Base-by-base conservation (phyloP, 1,284 basidiomycete species). In the Sanghuangporus baumii region DNA sequence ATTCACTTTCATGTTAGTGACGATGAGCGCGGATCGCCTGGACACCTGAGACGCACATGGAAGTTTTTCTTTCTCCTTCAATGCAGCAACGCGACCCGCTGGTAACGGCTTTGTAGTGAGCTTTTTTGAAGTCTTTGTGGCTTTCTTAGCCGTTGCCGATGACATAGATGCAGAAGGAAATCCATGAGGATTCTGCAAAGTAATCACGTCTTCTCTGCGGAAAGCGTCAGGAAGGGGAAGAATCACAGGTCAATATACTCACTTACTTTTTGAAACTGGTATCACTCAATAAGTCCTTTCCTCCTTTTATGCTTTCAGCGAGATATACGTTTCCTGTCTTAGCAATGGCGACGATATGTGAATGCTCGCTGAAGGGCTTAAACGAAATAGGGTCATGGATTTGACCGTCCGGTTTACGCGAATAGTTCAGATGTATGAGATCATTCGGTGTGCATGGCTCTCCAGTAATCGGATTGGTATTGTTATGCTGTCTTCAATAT, bases 301-400 rank as follows among this genome's bases (percentile, higher is more conserved):
- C 90, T 37, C 87, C 88, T 74, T 93, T 97, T 69, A 98, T 82
- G 66, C 97, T 94, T 55, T 96, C 95, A 6, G 87, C 87, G 11
- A 94, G 80, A 72, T 91, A 97, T 1, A 97, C 95, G 71, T 97
- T 96, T 6, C 94, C 94, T 0, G 94, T 96, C 2, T 86, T 91
- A 31, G 90, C 89, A 66, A 96, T 86, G 57, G 93, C 92, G 51
- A 96, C 91, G 59, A 96, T 90, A 73, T 96, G 91, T 0, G 93
- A 93, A 70, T 96, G 93, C 65, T 94, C 89, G 69, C 82, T 93
- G 78, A 96, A 94, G 0, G 91, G 89, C 72, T 95, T 96, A 81
- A 95, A 96, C 2, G 92, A 93, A 55, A 96, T 94, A 0, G 94
- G 94, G 72, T 96, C 94, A 72, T 94, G 88, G 18, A 91, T 84